phyloP scores from a whole-genome alignment of 257 asterid species.

The Salvia hispanica region DNA sequence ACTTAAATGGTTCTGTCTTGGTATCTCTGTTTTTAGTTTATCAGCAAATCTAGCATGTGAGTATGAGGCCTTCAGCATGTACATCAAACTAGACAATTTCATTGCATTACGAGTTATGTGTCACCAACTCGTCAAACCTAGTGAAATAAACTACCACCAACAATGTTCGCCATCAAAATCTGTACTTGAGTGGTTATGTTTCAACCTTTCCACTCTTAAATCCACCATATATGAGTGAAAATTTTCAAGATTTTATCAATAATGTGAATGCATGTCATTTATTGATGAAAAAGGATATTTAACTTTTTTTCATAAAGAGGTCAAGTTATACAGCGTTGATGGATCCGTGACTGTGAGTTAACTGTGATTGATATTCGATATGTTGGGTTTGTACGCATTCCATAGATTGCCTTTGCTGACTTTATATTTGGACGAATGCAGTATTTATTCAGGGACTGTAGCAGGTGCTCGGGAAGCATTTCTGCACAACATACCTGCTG shows the following conservation, averaged over 20 bases:
- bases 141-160: no score
- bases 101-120: no score
- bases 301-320: neutral
- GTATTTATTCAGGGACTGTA: slow-evolving; percentile 85
- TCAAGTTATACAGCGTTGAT: no score
- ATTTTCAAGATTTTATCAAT: neutral
- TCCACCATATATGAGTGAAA: no score
- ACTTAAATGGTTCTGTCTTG: neutral
- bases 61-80: no score
- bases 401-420: slow-evolving; percentile 11
- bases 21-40: neutral
- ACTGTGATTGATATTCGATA: neutral
- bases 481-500: slow-evolving; percentile 63
- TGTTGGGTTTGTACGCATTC: slow-evolving; percentile 10
- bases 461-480: slow-evolving; percentile 96
- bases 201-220: no score
- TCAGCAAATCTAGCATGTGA: neutral
- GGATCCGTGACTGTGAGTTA: no score
- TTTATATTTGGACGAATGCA: slow-evolving; percentile 41
- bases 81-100: no score
- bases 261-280: slow-evolving; percentile 11
- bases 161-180: no score
- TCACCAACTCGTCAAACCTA: no score
- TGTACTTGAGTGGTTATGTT: no score
- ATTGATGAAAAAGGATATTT: neutral